Evolutionary conservation across 441 rosid species (phyloP).

Genomic region (Rhodomyrtus psidioides): DNA sequence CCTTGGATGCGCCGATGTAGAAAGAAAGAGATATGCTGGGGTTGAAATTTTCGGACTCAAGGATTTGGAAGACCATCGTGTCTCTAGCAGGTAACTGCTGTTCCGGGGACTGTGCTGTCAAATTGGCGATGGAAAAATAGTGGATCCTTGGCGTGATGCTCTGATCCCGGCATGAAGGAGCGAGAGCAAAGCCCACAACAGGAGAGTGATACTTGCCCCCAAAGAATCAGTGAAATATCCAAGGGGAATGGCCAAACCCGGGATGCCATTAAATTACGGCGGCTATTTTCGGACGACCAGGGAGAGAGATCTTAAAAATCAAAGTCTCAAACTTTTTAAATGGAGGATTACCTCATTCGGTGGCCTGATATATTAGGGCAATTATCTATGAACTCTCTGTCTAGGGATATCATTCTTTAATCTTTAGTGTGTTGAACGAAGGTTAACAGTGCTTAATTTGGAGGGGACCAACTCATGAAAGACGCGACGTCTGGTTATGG

Average conservation of each 20-base stretch:
- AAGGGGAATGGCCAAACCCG: not conserved
- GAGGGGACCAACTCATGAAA: not conserved
- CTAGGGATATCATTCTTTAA: not conserved
- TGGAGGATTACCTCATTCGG: not conserved
- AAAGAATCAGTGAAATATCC: not conserved
- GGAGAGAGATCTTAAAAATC: not conserved
- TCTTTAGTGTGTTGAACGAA: not conserved
- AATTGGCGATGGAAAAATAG: not conserved
- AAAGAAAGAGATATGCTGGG: not conserved
- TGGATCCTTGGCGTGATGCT: not conserved
- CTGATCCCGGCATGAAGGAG: not conserved
- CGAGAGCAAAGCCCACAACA: not conserved
- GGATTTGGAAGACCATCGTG: not conserved
- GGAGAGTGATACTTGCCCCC: not conserved
- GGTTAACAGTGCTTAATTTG: not conserved
- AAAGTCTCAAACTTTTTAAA: not conserved
- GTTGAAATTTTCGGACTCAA: not conserved
- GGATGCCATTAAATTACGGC: not conserved
- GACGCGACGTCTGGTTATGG: not conserved
- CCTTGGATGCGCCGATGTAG: not conserved
- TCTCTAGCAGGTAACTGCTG: not conserved
- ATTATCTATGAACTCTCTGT: not conserved
- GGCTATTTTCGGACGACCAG: not conserved
- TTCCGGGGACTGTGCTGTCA: not conserved
- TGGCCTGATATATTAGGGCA: not conserved